Conservation (phyloP, 495 filamentous ascomycete species). For the Beverwykella pulmonaria region DNA sequence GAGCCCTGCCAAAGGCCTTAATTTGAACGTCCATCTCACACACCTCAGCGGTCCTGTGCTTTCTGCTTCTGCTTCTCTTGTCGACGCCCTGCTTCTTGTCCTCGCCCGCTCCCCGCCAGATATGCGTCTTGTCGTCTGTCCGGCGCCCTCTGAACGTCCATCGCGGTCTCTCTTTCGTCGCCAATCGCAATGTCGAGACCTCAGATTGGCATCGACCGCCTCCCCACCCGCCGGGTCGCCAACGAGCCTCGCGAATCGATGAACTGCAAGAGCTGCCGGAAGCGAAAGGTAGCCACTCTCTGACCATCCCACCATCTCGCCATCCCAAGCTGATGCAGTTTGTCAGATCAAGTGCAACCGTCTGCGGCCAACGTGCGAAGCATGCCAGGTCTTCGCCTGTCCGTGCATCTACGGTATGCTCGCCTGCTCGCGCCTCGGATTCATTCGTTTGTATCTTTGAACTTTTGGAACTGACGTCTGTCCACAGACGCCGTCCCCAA, state of each 20-base stretch:
- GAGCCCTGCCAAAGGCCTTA: too few species aligned
- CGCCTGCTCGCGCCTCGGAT: neutral
- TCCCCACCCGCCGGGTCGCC: constrained; percentile 71
- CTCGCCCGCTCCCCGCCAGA: constrained; percentile 13
- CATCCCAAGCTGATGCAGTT: constrained; percentile 12
- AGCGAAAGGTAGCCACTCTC: constrained; percentile 67
- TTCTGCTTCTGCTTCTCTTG: constrained; percentile 2
- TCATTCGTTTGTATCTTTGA: neutral
- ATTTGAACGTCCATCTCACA: constrained; percentile 37
- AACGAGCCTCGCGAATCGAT: constrained; percentile 82
- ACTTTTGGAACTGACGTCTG: constrained; percentile 12
- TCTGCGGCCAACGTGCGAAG: constrained; percentile 78
- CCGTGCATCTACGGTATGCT: constrained; percentile 82
- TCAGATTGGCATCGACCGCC: constrained; percentile 81
- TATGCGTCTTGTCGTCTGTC: constrained; percentile 27
- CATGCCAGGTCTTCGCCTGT: constrained; percentile 84
- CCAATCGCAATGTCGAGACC: constrained; percentile 63
- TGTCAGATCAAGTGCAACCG: constrained; percentile 89
- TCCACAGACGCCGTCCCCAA: constrained; percentile 78
- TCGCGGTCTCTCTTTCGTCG: constrained; percentile 29
- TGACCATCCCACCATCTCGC: neutral
- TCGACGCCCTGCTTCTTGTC: neutral
- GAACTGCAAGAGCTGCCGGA: constrained; percentile 93
- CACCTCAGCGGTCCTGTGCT: constrained; percentile 15
- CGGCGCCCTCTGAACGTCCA: constrained; percentile 10